These are phyloP conservation scores for Euclidium syriacum DNA, from an alignment of 345 rosid genomes.

Conservation along the genomic window DNA sequence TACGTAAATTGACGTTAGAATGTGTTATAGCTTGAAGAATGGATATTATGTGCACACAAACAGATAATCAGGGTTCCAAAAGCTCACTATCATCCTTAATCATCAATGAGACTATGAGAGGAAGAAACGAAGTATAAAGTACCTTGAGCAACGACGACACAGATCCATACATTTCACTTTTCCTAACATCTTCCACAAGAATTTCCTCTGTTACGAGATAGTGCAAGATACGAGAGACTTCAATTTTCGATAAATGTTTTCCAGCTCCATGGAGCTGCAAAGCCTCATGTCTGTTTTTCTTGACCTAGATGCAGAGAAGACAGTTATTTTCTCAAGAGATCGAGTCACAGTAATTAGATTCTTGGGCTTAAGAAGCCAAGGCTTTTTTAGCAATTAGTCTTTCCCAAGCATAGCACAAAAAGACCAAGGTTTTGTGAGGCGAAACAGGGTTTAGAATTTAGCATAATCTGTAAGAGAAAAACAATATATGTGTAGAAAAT, in stretches of 20 bases:
- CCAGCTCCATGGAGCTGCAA: constrained; percentile 91
- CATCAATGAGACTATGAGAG: neutral
- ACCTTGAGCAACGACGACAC: constrained; percentile 93
- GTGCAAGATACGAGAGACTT: constrained; percentile 80
- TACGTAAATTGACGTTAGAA: neutral
- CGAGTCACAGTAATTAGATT: neutral
- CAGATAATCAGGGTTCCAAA: constrained; percentile 5
- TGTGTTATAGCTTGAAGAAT: neutral
- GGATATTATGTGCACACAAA: neutral
- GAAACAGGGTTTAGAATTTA: neutral
- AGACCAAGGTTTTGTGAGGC: neutral
- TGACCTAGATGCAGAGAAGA: constrained; percentile 54
- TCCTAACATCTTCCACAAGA: constrained; percentile 87
- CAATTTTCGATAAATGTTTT: constrained; percentile 70
- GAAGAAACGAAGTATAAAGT: neutral
- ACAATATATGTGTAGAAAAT: constrained; percentile 3
- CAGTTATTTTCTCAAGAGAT: neutral
- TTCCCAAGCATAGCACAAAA: neutral
- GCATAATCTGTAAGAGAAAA: constrained; percentile 6
- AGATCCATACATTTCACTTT: constrained; percentile 91
- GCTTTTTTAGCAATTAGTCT: neutral
- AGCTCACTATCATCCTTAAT: neutral
- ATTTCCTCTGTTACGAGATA: constrained; percentile 81
- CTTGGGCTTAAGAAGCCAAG: neutral
- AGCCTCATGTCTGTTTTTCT: constrained; percentile 75